phyloP scores from a whole-genome alignment of 495 filamentous ascomycete species.

The Thozetella sp. region DNA sequence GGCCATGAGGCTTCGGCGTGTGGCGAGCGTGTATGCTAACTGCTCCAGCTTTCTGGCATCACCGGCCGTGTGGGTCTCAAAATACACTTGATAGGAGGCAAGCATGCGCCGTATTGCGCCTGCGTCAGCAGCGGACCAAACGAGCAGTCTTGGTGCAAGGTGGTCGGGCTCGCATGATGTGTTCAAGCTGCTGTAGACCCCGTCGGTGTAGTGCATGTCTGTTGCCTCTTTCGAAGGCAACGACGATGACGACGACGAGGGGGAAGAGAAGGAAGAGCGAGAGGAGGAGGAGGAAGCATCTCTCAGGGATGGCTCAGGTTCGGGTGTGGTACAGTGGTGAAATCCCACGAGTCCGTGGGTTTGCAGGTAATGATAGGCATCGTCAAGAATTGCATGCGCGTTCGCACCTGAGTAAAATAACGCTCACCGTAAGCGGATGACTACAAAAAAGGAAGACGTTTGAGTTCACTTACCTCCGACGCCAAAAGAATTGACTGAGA shows the following conservation, averaged over 20 bases:
- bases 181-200: conserved; percentile 14
- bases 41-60: conserved; percentile 10
- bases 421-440: conserved; percentile 37
- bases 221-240: too few relatives aligned
- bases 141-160: conserved; percentile 13
- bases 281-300: too few relatives aligned
- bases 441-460: too few relatives aligned
- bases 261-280: too few relatives aligned
- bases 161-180: neutral
- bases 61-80: conserved; percentile 12
- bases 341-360: conserved; percentile 11
- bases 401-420: too few relatives aligned
- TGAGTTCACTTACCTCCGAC: too few relatives aligned
- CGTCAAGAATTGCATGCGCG: conserved; percentile 55
- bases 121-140: conserved; percentile 27
- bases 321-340: conserved; percentile 17
- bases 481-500: conserved; percentile 57
- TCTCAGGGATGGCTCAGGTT: too few relatives aligned
- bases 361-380: conserved; percentile 11
- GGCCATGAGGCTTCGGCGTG: conserved; percentile 18
- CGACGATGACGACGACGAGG: too few relatives aligned
- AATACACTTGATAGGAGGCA: conserved; percentile 6
- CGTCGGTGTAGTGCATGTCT: conserved; percentile 8
- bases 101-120: conserved; percentile 18
- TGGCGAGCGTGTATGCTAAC: conserved; percentile 27